phyloP scores from a whole-genome alignment of 176 grass and related monocot species.

The Triticum timopheevii region DNA sequence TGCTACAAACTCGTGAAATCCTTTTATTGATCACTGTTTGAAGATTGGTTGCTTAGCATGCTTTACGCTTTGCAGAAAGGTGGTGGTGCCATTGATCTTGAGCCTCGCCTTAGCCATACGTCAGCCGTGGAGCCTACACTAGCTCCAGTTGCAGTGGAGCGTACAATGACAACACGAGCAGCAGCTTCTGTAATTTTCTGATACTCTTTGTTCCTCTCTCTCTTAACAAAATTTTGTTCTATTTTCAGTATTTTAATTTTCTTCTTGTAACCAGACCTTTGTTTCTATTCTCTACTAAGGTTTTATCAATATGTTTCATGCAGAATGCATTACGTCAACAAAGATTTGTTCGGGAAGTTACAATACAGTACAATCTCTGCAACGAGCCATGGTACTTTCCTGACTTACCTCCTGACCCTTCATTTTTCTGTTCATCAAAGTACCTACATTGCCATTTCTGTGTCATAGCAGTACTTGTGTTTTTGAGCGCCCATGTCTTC shows the following conservation, averaged over 20 bases:
- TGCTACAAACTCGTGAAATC: slow-evolving; percentile 20
- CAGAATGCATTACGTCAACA: slow-evolving; percentile 96
- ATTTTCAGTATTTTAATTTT: not conserved
- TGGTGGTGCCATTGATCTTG: slow-evolving; percentile 85
- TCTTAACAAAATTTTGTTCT: not conserved
- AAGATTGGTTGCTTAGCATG: slow-evolving; percentile 33
- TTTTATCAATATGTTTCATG: slow-evolving; percentile 27
- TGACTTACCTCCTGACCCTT: not conserved
- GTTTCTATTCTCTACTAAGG: slow-evolving; percentile 4
- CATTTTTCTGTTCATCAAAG: not conserved
- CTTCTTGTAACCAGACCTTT: slow-evolving; percentile 4
- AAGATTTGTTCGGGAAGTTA: slow-evolving; percentile 92
- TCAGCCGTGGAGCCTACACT: slow-evolving; percentile 95
- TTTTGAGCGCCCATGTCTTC: not conserved
- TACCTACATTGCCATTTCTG: not conserved
- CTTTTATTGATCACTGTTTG: slow-evolving; percentile 9
- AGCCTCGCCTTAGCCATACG: slow-evolving; percentile 78
- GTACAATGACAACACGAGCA: slow-evolving; percentile 92
- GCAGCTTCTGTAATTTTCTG: slow-evolving; percentile 79
- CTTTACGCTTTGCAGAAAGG: slow-evolving; percentile 65
- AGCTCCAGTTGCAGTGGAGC: slow-evolving; percentile 87
- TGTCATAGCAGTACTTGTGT: not conserved
- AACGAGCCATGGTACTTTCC: slow-evolving; percentile 87
- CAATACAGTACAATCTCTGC: slow-evolving; percentile 94
- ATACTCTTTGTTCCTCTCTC: slow-evolving; percentile 6